Percentiles rank a stretch among this genome's conserved stretches.
Evolutionary conservation across 345 rosid species (phyloP).

Genomic region (Pistacia atlantica): DNA sequence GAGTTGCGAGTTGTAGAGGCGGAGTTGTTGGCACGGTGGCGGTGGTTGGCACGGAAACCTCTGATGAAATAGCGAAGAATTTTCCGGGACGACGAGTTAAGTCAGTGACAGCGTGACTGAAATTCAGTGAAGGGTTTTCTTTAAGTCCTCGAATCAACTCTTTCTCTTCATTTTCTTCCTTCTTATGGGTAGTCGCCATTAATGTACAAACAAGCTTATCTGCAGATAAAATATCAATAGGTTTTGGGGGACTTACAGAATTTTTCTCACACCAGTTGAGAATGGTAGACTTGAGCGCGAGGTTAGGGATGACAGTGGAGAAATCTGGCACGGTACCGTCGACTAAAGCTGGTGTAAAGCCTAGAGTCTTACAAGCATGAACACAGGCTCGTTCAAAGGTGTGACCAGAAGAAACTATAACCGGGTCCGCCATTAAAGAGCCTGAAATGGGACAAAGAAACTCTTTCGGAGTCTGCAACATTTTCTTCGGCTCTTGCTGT

Average conservation of each 20-base stretch:
- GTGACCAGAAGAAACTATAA: constrained; percentile 91
- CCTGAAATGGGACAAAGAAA: constrained; percentile 79
- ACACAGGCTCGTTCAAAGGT: constrained; percentile 72
- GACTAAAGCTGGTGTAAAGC: constrained; percentile 41
- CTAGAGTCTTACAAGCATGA: constrained; percentile 59
- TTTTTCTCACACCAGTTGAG: constrained; percentile 58
- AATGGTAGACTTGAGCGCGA: constrained; percentile 79
- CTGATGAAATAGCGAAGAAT: constrained; percentile 50
- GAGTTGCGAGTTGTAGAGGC: constrained; percentile 20
- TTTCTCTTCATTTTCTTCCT: constrained; percentile 22
- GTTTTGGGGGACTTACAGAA: constrained; percentile 47
- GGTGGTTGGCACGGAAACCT: constrained; percentile 38
- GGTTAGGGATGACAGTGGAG: constrained; percentile 73
- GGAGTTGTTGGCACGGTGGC: constrained; percentile 25
- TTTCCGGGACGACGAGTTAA: constrained; percentile 39
- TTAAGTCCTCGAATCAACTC: constrained; percentile 36
- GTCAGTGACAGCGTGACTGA: constrained; percentile 49
- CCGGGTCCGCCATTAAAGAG: constrained; percentile 78
- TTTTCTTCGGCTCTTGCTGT: neutral
- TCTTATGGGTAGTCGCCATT: constrained; percentile 21
- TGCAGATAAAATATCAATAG: constrained; percentile 53
- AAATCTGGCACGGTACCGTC: constrained; percentile 58
- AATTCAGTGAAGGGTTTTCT: constrained; percentile 39
- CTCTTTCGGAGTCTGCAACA: constrained; percentile 41
- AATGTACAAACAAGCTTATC: constrained; percentile 46